These are phyloP conservation scores for Mucor irregularis DNA, from an alignment of 371 early-diverging fungal species.

Conservation along the genomic window DNA sequence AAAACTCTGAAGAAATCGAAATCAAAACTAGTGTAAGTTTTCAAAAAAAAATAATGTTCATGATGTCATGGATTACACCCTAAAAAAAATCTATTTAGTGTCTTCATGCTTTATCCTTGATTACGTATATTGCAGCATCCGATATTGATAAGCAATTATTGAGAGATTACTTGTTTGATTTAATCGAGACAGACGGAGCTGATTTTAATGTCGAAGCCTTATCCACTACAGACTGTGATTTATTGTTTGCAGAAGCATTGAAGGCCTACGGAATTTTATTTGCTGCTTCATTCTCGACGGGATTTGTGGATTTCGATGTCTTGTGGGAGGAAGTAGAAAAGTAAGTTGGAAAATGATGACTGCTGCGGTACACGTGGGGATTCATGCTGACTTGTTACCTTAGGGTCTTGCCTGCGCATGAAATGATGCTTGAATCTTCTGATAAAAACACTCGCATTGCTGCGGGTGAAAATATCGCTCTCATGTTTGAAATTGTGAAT, in stretches of 20 bases:
- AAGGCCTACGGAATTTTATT: constrained; percentile 55
- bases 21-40: constrained; percentile 46
- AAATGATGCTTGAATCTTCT: constrained; percentile 58
- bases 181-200: constrained; percentile 46
- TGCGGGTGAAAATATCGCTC: constrained; percentile 75
- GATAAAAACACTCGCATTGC: constrained; percentile 73
- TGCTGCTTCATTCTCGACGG: constrained; percentile 48
- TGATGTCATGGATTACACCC: too few relatives aligned
- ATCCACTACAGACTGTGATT: constrained; percentile 27
- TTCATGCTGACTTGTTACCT: background rate
- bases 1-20: constrained; percentile 44
- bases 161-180: constrained; percentile 39
- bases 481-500: constrained; percentile 60
- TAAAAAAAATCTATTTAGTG: constrained; percentile 23
- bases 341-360: constrained; percentile 20
- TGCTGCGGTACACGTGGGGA: background rate
- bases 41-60: too few relatives aligned
- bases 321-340: constrained; percentile 54
- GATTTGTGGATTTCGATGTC: constrained; percentile 37
- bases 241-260: constrained; percentile 42
- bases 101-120: constrained; percentile 54
- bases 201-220: constrained; percentile 35
- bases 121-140: constrained; percentile 64
- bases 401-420: constrained; percentile 48
- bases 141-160: constrained; percentile 54